Conservation (phyloP, 2,329 filamentous ascomycete genomes). For the Fusarium floridanum region DNA sequence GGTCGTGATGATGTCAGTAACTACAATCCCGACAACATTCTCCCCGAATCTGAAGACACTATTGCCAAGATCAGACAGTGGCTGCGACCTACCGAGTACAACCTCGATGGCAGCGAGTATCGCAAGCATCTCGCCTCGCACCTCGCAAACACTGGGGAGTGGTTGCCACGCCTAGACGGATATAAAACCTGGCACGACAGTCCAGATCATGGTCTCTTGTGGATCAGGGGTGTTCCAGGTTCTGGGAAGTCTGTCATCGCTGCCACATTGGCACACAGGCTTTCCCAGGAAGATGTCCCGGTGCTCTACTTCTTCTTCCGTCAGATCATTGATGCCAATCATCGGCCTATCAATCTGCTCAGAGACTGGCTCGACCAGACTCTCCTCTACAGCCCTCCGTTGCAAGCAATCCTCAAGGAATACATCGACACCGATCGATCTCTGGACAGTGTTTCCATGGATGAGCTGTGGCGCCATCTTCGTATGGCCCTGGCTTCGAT, state of each 20-base stretch:
- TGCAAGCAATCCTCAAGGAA: slow-evolving; percentile 44
- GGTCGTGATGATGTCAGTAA: slow-evolving; percentile 44
- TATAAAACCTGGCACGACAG: slow-evolving; percentile 28
- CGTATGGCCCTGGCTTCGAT: slow-evolving; percentile 40
- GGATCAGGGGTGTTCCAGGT: slow-evolving; percentile 53
- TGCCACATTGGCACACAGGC: slow-evolving; percentile 42
- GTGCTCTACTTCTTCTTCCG: slow-evolving; percentile 58
- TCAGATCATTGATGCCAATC: slow-evolving; percentile 55
- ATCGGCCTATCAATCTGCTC: slow-evolving; percentile 47
- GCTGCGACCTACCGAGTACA: slow-evolving; percentile 37
- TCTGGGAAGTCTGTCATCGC: slow-evolving; percentile 56
- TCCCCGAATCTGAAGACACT: slow-evolving; percentile 44
- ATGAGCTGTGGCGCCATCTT: slow-evolving; percentile 50
- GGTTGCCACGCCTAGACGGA: slow-evolving; percentile 14
- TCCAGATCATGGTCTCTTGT: slow-evolving; percentile 32
- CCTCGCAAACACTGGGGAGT: slow-evolving; percentile 26
- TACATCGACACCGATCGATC: slow-evolving; percentile 16
- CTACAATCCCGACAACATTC: slow-evolving; percentile 50
- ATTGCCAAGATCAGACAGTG: slow-evolving; percentile 42
- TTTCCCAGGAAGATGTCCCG: slow-evolving; percentile 34
- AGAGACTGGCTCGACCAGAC: slow-evolving; percentile 55
- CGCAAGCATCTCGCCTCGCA: slow-evolving; percentile 34
- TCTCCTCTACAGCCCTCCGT: slow-evolving; percentile 46
- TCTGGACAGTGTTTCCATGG: slow-evolving; percentile 21
- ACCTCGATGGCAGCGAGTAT: slow-evolving; percentile 32